Base-by-base conservation (phyloP, 2,329 filamentous ascomycete genomes). In the Microcyclosporella mali region DNA sequence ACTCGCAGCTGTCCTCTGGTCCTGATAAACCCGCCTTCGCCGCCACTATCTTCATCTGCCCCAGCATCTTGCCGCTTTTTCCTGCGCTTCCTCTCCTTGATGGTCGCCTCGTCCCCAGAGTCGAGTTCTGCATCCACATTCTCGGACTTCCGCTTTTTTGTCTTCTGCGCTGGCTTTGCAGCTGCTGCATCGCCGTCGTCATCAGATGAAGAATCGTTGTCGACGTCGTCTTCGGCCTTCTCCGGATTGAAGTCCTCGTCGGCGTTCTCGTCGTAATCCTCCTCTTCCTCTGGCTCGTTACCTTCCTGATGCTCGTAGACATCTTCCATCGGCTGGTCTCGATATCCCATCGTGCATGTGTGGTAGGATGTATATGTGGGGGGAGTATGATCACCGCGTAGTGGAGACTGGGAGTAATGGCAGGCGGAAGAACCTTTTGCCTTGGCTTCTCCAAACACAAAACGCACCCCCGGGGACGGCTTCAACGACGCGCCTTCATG, bases 61-160 rank as follows among this genome's bases (percentile, higher is more conserved):
- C 32, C 41, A 10, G 21, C 47, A 32, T 57, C 56, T 40, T 63
- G 66, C 53, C 64, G 66, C 31, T 60, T 60, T 50, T 67, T 72
- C 43, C 57, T 62, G 7, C 43, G 36, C 43, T 66, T 68, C 12
- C 66, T 69, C 47, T 71, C 74, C 41, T 63, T 63, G 32, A 78
- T 76, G n/a, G 72, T 77, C 6, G 64, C 70, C 52, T 78, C 75
- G 51, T 79, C 75, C 3, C 75, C 75, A 7, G 75, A 77, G 45
- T 77, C 72, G 3, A 77, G 58, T 4, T 62, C 61, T 8, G 63
- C 63, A 3, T 48, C 50, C 43, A 56, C 38, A 33, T 60, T 48
- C 57, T 34, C 39, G 2, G 45, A 40, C 14, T 67, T 51, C 51
- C 60, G 60, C 46, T 68, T 70, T 27, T 60, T 60, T 45, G 66